Evolutionary conservation across 306 rosid species (phyloP).

Genomic region (Mucuna pruriens): DNA sequence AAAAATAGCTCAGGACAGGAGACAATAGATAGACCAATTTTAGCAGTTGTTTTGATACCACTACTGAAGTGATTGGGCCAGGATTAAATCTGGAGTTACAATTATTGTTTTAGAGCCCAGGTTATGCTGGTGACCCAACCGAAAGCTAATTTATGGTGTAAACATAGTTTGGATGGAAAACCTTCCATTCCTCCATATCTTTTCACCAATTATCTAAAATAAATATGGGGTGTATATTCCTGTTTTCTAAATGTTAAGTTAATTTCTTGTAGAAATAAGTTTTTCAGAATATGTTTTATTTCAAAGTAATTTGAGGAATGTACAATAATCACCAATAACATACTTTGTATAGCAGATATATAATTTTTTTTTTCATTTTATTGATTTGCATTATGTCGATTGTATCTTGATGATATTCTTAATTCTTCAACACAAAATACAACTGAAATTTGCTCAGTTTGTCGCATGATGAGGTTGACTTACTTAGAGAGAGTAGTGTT

Average conservation of each 20-base stretch:
- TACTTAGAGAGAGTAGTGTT: not conserved
- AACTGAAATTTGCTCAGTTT: not conserved
- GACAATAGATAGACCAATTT: not conserved
- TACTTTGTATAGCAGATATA: not conserved
- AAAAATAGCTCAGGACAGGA: not conserved
- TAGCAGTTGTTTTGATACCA: not conserved
- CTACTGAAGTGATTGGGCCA: not conserved
- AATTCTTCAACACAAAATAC: not conserved
- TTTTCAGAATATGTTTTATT: not conserved
- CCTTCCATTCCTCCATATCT: not conserved
- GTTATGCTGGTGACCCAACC: not conserved
- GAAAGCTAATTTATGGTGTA: not conserved
- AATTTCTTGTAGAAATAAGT: not conserved
- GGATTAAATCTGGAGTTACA: not conserved
- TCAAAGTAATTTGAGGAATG: not conserved
- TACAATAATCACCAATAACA: not conserved
- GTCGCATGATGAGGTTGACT: not conserved
- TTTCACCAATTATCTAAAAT: not conserved
- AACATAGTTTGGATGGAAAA: not conserved
- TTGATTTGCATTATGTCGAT: not conserved
- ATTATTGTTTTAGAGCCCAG: not conserved
- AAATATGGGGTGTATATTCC: not conserved
- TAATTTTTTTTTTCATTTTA: not conserved
- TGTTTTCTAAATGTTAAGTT: not conserved
- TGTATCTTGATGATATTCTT: not conserved